Evolutionary conservation across 306 rosid genomes (phyloP).

Genomic region (Ammopiptanthus mongolicus): DNA sequence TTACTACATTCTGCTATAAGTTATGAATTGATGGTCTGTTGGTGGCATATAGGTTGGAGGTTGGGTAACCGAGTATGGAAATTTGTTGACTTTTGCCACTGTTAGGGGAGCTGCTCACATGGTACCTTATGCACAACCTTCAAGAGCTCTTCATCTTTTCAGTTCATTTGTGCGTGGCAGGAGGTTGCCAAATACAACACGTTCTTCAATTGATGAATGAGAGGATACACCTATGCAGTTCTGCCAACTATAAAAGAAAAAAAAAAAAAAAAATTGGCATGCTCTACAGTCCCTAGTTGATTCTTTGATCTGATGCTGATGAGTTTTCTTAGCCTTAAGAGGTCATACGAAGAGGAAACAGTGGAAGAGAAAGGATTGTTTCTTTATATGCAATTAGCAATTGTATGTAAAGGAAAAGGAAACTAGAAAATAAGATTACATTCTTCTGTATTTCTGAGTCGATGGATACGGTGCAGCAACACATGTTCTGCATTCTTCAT

Average conservation of each 20-base stretch:
- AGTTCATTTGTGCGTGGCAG: conserved; percentile 56
- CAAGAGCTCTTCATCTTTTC: conserved; percentile 73
- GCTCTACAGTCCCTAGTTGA: background rate
- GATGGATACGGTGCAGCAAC: background rate
- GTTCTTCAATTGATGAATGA: conserved; percentile 36
- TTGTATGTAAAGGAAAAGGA: background rate
- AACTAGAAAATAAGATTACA: background rate
- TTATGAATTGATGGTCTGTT: background rate
- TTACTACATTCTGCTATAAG: background rate
- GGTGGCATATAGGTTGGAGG: conserved; percentile 50
- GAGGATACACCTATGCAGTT: background rate
- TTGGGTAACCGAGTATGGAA: conserved; percentile 78
- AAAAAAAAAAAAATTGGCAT: background rate
- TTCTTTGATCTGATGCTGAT: background rate
- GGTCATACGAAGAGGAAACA: background rate
- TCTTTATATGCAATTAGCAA: background rate
- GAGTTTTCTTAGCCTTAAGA: background rate
- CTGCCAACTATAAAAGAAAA: background rate
- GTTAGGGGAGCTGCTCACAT: conserved; percentile 84
- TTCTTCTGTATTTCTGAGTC: background rate
- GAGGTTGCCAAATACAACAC: conserved; percentile 63
- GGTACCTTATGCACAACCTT: conserved; percentile 86
- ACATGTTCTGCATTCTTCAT: background rate
- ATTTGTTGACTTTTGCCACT: conserved; percentile 64
- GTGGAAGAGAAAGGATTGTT: background rate